phyloP scores from a whole-genome alignment of 1,284 basidiomycete species.

The Fomitopsis schrenkii region DNA sequence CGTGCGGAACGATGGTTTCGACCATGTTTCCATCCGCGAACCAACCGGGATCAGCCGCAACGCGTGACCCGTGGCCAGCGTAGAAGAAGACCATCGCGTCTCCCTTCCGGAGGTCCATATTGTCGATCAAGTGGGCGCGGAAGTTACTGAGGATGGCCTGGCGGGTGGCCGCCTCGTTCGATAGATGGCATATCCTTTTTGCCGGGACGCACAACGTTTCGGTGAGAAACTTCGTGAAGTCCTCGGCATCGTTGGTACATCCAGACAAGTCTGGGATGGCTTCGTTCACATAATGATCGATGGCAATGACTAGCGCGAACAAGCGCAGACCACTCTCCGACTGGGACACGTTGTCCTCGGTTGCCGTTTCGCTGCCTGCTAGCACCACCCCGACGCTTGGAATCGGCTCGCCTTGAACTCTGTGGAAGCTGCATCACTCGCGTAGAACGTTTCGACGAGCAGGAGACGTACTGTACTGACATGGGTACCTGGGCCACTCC shows the following conservation, averaged over 20 bases:
- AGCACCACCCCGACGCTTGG: too few species aligned
- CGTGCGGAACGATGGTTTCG: constrained; percentile 7
- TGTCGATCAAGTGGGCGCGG: background rate
- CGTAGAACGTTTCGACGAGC: too few species aligned
- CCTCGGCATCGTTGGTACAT: background rate
- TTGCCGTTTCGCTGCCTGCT: too few species aligned
- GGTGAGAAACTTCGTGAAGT: background rate
- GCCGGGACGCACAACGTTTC: background rate
- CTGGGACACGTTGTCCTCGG: background rate
- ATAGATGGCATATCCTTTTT: background rate
- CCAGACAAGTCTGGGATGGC: background rate
- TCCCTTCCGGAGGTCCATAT: background rate
- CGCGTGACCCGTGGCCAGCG: constrained; percentile 5
- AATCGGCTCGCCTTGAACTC: too few species aligned
- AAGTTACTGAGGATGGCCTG: background rate
- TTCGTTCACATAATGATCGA: background rate
- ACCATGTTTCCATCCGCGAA: background rate
- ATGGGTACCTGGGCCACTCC: too few species aligned
- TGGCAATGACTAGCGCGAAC: background rate
- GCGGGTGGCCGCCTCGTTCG: background rate
- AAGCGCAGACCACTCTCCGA: background rate
- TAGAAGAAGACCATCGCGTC: constrained; percentile 7
- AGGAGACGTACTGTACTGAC: too few species aligned
- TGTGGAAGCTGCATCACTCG: too few species aligned
- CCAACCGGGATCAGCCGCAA: background rate